Conservation (phyloP, 305 asterid genomes). For the Solanum hybrid region DNA sequence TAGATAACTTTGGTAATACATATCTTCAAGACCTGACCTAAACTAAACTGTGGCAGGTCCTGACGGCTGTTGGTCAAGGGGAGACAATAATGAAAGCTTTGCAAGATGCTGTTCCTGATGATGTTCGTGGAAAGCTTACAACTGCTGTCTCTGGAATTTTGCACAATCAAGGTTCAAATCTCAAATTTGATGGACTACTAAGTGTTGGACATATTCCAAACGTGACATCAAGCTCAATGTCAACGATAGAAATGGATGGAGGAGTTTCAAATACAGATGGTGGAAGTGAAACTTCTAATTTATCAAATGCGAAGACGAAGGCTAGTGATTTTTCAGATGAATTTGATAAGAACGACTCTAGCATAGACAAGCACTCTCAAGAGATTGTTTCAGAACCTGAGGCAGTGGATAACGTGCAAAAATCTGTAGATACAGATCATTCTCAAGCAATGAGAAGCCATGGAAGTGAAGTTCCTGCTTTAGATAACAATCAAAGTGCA, state of each 20-base stretch:
- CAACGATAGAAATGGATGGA: conserved; percentile 28
- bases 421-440: conserved; percentile 24
- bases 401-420: conserved; percentile 25
- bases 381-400: conserved; percentile 37
- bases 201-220: conserved; percentile 32
- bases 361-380: conserved; percentile 29
- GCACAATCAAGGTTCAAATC: conserved; percentile 44
- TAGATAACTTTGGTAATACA: neutral
- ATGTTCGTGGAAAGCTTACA: conserved; percentile 83
- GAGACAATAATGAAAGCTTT: conserved; percentile 81
- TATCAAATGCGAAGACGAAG: conserved; percentile 27
- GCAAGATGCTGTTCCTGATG: conserved; percentile 98
- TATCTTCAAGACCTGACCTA: neutral
- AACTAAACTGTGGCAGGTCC: conserved; percentile 44
- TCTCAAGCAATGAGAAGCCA: conserved; percentile 21
- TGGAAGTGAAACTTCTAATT: conserved; percentile 26
- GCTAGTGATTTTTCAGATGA: conserved; percentile 28
- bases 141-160: conserved; percentile 61
- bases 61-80: conserved; percentile 80
- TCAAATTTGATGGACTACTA: conserved; percentile 43
- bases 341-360: conserved; percentile 22
- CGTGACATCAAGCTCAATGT: conserved; percentile 34
- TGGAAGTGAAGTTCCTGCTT: conserved; percentile 22
- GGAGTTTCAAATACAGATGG: conserved; percentile 15
- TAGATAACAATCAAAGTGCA: conserved; percentile 25